A percentile compares a stretch with the other conserved stretches of the same genome.
Conservation (phyloP, 306 rosid genomes). For the Sesbania bispinosa region DNA sequence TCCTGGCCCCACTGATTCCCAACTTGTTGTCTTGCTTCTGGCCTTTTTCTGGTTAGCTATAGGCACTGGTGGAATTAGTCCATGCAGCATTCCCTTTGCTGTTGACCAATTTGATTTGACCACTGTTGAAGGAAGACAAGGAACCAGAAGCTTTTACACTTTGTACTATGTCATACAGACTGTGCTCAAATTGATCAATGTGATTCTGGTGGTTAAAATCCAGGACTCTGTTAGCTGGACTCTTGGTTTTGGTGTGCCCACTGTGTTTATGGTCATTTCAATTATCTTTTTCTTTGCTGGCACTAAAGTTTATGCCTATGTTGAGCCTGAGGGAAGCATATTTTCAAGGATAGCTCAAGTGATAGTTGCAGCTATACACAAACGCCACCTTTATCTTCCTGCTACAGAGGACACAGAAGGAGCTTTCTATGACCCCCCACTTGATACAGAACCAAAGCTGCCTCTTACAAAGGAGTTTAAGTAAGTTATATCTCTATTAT, state of each 20-base stretch:
- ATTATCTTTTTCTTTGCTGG: conserved; percentile 47
- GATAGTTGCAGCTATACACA: conserved; percentile 41
- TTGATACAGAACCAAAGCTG: conserved; percentile 26
- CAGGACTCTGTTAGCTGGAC: conserved; percentile 57
- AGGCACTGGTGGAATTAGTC: conserved; percentile 58
- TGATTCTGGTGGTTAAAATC: conserved; percentile 42
- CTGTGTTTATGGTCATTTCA: conserved; percentile 34
- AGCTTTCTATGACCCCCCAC: conserved; percentile 37
- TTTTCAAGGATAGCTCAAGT: conserved; percentile 42
- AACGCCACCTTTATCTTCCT: conserved; percentile 37
- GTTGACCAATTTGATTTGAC: conserved; percentile 52
- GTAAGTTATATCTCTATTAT: no score
- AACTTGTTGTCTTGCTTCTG: conserved; percentile 28
- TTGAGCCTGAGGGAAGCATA: no score
- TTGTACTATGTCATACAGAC: conserved; percentile 38
- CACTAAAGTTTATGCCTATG: conserved; percentile 22
- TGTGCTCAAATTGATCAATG: conserved; percentile 26
- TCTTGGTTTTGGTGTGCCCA: conserved; percentile 49
- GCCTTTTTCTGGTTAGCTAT: conserved; percentile 34
- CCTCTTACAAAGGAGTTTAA: conserved; percentile 43
- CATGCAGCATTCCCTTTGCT: conserved; percentile 56
- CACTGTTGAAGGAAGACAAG: conserved; percentile 44
- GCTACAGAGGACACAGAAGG: not conserved
- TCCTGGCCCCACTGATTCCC: conserved; percentile 8
- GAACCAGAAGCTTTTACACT: conserved; percentile 40